Conservation (phyloP, 1,284 basidiomycete genomes). For the Ustilago crameri region DNA sequence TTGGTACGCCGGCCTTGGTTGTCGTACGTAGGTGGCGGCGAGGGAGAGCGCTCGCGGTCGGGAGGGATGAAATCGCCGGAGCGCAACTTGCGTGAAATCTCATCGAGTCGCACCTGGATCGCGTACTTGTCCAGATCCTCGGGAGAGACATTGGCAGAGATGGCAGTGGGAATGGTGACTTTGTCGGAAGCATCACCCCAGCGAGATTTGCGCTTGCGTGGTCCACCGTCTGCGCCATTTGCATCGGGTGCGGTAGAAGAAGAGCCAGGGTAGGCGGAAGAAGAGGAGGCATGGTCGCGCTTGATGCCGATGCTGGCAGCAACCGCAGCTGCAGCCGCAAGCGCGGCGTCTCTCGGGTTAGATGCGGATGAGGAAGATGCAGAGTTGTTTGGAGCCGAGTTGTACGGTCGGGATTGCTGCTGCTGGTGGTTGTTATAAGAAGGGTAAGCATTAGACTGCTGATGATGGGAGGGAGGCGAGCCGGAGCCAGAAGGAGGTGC, state of each 20-base stretch:
- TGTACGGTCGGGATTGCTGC: constrained; percentile 15
- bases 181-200: constrained; percentile 64
- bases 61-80: constrained; percentile 95
- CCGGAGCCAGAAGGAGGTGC: constrained; percentile 12
- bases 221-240: constrained; percentile 33
- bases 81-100: constrained; percentile 93
- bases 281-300: constrained; percentile 13
- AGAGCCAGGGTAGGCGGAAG: constrained; percentile 4
- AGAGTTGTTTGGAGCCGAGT: constrained; percentile 7
- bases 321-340: constrained; percentile 40
- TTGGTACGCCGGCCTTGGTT: constrained; percentile 96
- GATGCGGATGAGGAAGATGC: constrained; percentile 21
- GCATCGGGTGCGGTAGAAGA: constrained; percentile 11
- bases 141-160: constrained; percentile 57
- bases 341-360: constrained; percentile 30
- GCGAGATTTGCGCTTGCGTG: constrained; percentile 64
- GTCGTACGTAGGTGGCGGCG: constrained; percentile 97
- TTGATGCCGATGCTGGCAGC: constrained; percentile 50
- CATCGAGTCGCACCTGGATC: constrained; percentile 78
- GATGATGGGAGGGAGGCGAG: constrained; percentile 16
- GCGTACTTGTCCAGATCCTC: constrained; percentile 66
- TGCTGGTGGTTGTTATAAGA: constrained; percentile 8
- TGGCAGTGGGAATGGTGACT: constrained; percentile 60
- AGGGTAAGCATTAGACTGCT: neutral
- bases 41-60: constrained; percentile 91